phyloP scores from a whole-genome alignment of 495 filamentous ascomycete genomes.

The Cercophora newfieldiana region DNA sequence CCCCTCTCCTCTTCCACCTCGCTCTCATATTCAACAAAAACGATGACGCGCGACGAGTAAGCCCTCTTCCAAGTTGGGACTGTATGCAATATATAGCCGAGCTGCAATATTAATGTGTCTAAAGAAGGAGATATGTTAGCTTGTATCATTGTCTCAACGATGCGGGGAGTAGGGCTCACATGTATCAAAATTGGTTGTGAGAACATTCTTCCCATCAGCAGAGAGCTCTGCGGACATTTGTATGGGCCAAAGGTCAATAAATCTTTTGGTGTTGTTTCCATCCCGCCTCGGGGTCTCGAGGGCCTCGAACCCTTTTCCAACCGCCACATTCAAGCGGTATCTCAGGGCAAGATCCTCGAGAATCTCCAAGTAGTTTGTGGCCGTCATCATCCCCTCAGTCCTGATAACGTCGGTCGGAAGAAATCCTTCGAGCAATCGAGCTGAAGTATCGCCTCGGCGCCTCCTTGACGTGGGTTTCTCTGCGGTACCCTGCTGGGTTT shows the following conservation, averaged over 20 bases:
- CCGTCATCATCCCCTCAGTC: conserved; percentile 62
- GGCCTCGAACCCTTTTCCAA: conserved; percentile 79
- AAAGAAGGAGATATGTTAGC: conserved; percentile 17
- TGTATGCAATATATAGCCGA: conserved; percentile 81
- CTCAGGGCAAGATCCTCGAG: conserved; percentile 78
- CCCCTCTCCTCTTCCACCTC: conserved; percentile 78
- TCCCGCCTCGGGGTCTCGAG: conserved; percentile 66
- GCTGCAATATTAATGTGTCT: conserved; percentile 81
- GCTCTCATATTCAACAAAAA: conserved; percentile 87
- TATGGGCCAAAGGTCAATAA: conserved; percentile 88
- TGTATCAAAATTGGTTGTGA: conserved; percentile 91
- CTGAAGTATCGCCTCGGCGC: conserved; percentile 46
- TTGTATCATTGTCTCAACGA: neutral
- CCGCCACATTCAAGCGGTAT: conserved; percentile 80
- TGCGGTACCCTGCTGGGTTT: conserved; percentile 21
- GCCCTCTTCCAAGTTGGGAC: conserved; percentile 80
- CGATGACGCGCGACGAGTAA: conserved; percentile 72
- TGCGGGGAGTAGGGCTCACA: conserved; percentile 42
- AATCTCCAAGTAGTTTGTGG: conserved; percentile 74
- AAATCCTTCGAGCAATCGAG: conserved; percentile 46
- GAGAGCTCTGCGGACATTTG: conserved; percentile 77
- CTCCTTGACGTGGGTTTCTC: conserved; percentile 30
- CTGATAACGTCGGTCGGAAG: conserved; percentile 63
- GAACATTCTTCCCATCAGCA: conserved; percentile 63
- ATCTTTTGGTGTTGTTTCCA: conserved; percentile 65